These are phyloP conservation scores for Aspergillus ochraceus DNA, from an alignment of 2,329 filamentous ascomycete species.

Conservation along the genomic window DNA sequence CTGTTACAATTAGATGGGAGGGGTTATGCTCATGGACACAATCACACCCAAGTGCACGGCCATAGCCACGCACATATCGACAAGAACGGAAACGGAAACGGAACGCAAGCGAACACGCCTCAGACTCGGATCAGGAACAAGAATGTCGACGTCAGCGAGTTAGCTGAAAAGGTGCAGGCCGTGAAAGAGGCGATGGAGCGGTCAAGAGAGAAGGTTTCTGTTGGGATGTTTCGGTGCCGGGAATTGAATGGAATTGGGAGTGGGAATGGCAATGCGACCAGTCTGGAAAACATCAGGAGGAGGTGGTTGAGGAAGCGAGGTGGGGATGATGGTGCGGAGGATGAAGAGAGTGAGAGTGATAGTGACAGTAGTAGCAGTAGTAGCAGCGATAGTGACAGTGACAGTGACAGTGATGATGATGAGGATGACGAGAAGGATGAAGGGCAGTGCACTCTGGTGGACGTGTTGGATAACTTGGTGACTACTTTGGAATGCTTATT, in stretches of 20 bases:
- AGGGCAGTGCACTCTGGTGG: conserved; percentile 1
- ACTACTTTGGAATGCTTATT: conserved; percentile 7
- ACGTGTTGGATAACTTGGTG: conserved; percentile 6
- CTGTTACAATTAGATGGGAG: background rate
- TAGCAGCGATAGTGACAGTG: background rate
- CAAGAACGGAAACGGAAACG: no score
- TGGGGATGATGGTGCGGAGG: background rate
- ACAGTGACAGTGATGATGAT: conserved; percentile 2
- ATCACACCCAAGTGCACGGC: background rate
- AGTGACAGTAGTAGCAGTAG: background rate
- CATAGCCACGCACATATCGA: background rate
- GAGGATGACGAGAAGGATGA: background rate
- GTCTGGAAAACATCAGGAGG: background rate
- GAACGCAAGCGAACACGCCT: no score
- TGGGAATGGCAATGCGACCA: background rate
- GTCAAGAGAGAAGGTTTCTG: background rate
- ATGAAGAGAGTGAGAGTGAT: background rate
- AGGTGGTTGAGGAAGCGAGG: background rate
- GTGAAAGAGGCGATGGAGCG: background rate
- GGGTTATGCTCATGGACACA: background rate
- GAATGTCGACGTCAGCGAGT: background rate
- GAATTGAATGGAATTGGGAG: no score
- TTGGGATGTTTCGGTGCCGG: background rate
- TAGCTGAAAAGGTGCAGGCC: background rate
- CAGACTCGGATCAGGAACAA: no score